phyloP scores from a whole-genome alignment of 306 rosid genomes.

The Gynostemma pentaphyllum region DNA sequence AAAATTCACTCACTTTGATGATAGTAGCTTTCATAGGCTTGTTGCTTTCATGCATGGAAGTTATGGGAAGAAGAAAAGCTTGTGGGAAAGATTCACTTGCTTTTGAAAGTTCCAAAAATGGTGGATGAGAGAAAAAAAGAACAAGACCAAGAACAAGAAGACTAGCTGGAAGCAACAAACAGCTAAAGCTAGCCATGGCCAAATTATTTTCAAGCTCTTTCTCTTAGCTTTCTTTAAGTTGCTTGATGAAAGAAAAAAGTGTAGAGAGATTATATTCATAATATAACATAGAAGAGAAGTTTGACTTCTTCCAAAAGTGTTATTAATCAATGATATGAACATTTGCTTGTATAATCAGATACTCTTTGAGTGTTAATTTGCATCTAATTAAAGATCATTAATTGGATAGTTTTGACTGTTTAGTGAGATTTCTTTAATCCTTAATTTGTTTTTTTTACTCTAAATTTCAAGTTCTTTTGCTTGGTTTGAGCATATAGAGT shows the following conservation, averaged over 20 bases:
- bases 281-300: not conserved
- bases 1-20: not conserved
- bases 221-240: not conserved
- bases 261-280: not conserved
- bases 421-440: too few species aligned
- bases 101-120: constrained; percentile 9
- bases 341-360: constrained; percentile 7
- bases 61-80: not conserved
- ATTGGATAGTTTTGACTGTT: too few species aligned
- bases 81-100: constrained; percentile 5
- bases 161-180: constrained; percentile 1
- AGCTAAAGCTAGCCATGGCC: constrained; percentile 5
- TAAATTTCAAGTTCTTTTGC: too few species aligned
- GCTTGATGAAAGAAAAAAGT: not conserved
- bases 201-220: not conserved
- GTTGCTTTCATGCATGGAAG: not conserved
- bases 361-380: not conserved
- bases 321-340: not conserved
- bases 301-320: not conserved
- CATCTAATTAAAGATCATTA: too few species aligned
- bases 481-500: too few species aligned
- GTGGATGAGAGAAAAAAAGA: not conserved
- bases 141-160: not conserved
- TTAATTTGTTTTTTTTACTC: too few species aligned
- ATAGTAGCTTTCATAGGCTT: constrained; percentile 1